phyloP scores from a whole-genome alignment of 2,329 filamentous ascomycete genomes.

The Colletotrichum musae region DNA sequence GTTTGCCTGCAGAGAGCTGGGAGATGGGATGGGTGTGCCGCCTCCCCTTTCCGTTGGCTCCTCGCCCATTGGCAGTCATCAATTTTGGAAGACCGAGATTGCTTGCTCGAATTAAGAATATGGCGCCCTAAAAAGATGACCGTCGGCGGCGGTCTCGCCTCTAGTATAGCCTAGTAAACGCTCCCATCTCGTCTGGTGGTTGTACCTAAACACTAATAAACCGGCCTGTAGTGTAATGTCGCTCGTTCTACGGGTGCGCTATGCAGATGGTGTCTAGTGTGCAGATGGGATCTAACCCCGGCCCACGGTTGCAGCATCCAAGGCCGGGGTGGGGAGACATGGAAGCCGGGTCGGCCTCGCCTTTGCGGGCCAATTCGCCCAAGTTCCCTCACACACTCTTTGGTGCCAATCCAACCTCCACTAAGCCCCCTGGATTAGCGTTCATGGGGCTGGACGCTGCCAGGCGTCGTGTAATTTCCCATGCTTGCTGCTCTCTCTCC shows the following conservation, averaged over 20 bases:
- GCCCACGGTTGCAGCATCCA: constrained; percentile 15
- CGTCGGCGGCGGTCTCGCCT: constrained; percentile 16
- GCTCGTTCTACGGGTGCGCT: not conserved
- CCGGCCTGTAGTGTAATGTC: not conserved
- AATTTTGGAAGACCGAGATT: constrained; percentile 22
- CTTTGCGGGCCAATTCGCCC: constrained; percentile 32
- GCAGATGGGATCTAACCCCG: constrained; percentile 38
- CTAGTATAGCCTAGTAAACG: constrained; percentile 16
- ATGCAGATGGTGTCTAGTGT: not conserved
- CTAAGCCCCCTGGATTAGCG: constrained; percentile 42
- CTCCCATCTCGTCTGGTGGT: constrained; percentile 25
- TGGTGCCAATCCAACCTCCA: constrained; percentile 40
- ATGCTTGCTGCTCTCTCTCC: not conserved
- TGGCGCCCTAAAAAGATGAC: constrained; percentile 5
- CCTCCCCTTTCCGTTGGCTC: constrained; percentile 6
- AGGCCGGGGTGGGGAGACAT: constrained; percentile 19
- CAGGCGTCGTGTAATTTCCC: constrained; percentile 42
- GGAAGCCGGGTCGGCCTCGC: constrained; percentile 19
- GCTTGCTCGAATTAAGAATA: constrained; percentile 3
- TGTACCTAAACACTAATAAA: not conserved
- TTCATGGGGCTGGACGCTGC: constrained; percentile 35
- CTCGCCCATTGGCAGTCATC: not conserved
- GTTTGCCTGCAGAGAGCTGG: not conserved
- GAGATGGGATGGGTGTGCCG: not conserved
- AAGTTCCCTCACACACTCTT: constrained; percentile 11